Conservation (phyloP, 768 basidiomycete species). For the Russula griseocarnosa region DNA sequence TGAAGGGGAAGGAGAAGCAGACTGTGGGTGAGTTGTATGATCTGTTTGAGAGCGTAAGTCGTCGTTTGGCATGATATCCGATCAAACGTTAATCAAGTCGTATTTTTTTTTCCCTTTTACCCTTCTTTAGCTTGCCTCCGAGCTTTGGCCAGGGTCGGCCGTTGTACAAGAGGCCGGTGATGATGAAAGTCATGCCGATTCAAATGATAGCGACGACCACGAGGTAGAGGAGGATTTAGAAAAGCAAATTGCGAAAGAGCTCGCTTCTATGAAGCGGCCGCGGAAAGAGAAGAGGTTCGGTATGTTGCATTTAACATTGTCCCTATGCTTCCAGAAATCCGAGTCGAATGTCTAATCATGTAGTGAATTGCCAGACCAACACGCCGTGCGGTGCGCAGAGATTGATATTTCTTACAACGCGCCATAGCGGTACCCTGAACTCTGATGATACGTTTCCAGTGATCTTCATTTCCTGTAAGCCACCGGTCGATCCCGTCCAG, state of each 20-base stretch:
- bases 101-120: neutral
- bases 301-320: conserved; percentile 33
- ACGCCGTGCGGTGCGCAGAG: conserved; percentile 63
- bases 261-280: conserved; percentile 65
- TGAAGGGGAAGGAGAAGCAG: conserved; percentile 80
- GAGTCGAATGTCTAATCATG: neutral
- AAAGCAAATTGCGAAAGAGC: conserved; percentile 64
- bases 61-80: neutral
- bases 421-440: conserved; percentile 10
- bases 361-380: conserved; percentile 75
- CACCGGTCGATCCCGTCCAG: conserved; percentile 72
- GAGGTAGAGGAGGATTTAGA: conserved; percentile 53
- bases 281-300: conserved; percentile 62
- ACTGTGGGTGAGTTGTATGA: conserved; percentile 74
- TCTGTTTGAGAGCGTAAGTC: conserved; percentile 67
- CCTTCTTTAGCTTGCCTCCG: conserved; percentile 56
- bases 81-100: neutral
- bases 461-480: conserved; percentile 73
- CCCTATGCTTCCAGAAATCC: neutral
- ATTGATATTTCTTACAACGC: neutral
- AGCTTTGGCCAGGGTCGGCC: conserved; percentile 57
- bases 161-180: conserved; percentile 16
- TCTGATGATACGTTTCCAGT: conserved; percentile 41
- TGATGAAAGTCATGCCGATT: conserved; percentile 28
- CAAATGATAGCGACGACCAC: conserved; percentile 29